Evolutionary conservation across 371 early-diverging fungal species (phyloP), one percentile per base, ranked within the genome.

Genomic region (Mucor saturninus): DNA sequence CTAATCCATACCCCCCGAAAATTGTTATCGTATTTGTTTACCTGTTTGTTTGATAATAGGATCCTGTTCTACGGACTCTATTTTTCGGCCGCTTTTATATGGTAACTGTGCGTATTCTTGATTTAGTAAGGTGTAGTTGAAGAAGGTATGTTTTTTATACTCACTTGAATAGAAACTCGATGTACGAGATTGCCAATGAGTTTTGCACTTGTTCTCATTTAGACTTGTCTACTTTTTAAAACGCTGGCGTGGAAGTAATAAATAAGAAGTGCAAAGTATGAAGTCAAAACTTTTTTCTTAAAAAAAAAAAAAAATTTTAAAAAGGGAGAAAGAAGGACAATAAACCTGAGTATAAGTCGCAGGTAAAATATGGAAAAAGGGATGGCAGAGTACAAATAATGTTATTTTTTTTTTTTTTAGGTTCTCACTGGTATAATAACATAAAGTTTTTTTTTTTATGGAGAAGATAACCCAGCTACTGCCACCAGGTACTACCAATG

Each of bases 21-120:
- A 13, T 46, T 21, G 8, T 21, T 46, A 45, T 30, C 11, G 29
- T 50, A 10, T 26, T 21, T 40, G 26, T 55, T 39, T 68, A 74
- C 79, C 83, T 54, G 86, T 88, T 69, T 88, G 89, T 61, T 85
- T 83, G 35, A 90, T 83, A 46, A 87, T 77, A 32, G 90, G 89
- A 69, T 90, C 88, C 62, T 81, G 71, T 61, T 88, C 88, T 56
- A 88, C 74, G 32, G 67, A 73, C 52, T 88, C 89, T 28, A 88
- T 69, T 46, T 71, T 68, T 42, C 83, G 69, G 40, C 84, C 86
- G 45, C 72, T 83, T 65, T 85, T 80, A 49, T 75, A 81, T 30
- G 90, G 89, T 37, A 88, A 75, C 89, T 88, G 59, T 46, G 28
- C 35, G 8, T 35, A 35, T 35, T 6, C 35, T 35, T 35, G 35